These are phyloP conservation scores for Pleurotus pulmonarius DNA, from an alignment of 768 basidiomycete genomes.

Conservation along the genomic window DNA sequence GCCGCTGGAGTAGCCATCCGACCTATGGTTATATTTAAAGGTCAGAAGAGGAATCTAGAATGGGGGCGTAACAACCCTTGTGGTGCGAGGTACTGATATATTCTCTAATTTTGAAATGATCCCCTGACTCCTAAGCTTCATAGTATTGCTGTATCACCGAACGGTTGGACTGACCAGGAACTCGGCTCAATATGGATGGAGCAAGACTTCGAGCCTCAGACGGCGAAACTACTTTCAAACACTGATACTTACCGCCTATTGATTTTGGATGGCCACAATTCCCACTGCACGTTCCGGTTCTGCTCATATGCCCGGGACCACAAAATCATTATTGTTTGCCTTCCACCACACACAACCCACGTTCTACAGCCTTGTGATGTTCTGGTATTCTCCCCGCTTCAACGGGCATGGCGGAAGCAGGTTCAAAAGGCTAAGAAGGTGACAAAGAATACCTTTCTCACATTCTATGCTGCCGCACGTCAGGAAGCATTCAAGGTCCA, in stretches of 20 bases:
- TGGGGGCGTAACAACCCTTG: slow-evolving; percentile 22
- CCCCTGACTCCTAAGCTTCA: neutral
- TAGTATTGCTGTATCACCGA: slow-evolving; percentile 29
- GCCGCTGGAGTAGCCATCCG: slow-evolving; percentile 34
- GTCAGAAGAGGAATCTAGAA: slow-evolving; percentile 15
- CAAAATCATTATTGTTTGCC: slow-evolving; percentile 29
- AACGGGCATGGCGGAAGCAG: slow-evolving; percentile 21
- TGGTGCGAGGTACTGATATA: slow-evolving; percentile 20
- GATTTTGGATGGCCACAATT: slow-evolving; percentile 36
- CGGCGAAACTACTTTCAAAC: too few relatives aligned
- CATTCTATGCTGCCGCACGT: slow-evolving; percentile 11
- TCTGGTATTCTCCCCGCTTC: slow-evolving; percentile 32
- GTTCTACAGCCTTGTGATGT: slow-evolving; percentile 32
- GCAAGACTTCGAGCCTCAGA: slow-evolving; percentile 30
- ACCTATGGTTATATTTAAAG: slow-evolving; percentile 37
- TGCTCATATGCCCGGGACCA: slow-evolving; percentile 20
- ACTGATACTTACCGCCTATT: slow-evolving; percentile 21
- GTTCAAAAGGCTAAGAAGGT: slow-evolving; percentile 12
- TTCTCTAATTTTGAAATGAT: neutral
- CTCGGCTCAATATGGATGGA: slow-evolving; percentile 28
- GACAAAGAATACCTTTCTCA: neutral
- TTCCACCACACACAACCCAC: slow-evolving; percentile 34
- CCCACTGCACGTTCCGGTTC: slow-evolving; percentile 30
- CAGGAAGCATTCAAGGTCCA: slow-evolving; percentile 10
- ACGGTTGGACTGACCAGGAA: slow-evolving; percentile 38